Base-by-base conservation (phyloP, 495 filamentous ascomycete genomes). In the Aspergillus haitiensis region DNA sequence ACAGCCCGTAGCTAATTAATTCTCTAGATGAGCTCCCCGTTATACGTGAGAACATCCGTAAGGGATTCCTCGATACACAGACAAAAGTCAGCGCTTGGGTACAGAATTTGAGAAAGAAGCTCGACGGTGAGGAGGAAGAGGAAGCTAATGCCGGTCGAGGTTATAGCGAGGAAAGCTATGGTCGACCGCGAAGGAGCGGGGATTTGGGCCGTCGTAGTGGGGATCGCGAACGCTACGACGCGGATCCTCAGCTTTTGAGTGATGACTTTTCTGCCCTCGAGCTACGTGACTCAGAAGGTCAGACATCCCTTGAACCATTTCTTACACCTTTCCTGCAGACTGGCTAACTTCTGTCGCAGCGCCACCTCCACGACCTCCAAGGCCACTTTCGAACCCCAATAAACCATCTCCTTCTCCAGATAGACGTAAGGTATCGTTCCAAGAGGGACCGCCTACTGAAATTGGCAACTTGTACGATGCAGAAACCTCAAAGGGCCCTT, bases 41-140 rank as follows among this genome's bases (percentile, higher is more conserved):
- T 49, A 97, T 98, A 70, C 88, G 86, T 59, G 91, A 96, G 67
- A 97, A 95, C 62, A 84, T 98, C 62, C 89, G 86, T 65, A 96
- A 98, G 75, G 94, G 94, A 2, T 98, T 98, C 75, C 56, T 94
- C 40, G 92, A 98, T 61, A 98, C 94, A 21, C 94, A 98, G 77
- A 84, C 82, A 11, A 96, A 88, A 68, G 90, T 98, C 68, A 98
- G 95, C 76, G 81, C 84, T 48, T 98, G 93, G 93, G 88, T 98
- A 50, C 87, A 84, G 47, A 91, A 86, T 63, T 74, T 98, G 57
- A 94, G 89, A 74, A 97, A 97, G 82, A 86, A 82, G 70, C 83
- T 98, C 15, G 93, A 98, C 68, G 92, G 93, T 56, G 87, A 92
- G 45, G 89, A 92, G 31, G 80, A 84, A 56, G 80, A 85, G 10